These are phyloP conservation scores for Xylariales sp. DNA, from an alignment of 2,329 filamentous ascomycete species.

Conservation along the genomic window DNA sequence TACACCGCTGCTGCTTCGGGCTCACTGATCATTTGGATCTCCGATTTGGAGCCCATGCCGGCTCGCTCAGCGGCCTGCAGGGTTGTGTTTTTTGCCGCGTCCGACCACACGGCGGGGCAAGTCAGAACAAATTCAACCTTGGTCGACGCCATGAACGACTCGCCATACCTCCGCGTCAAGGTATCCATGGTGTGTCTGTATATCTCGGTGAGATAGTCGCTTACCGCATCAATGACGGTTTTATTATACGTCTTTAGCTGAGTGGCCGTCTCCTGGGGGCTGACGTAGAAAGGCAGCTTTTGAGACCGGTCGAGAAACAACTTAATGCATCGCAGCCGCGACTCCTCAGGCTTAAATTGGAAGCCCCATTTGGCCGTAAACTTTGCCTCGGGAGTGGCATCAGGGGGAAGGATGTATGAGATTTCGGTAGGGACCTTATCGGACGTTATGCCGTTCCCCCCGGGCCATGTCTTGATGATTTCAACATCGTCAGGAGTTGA, in stretches of 20 bases:
- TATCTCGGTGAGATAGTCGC: conserved; percentile 81
- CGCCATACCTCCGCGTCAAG: conserved; percentile 77
- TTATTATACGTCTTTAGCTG: conserved; percentile 80
- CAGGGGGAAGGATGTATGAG: conserved; percentile 64
- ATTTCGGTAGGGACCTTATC: conserved; percentile 89
- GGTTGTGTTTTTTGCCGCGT: conserved; percentile 86
- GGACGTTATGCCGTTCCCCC: conserved; percentile 86
- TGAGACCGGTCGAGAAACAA: conserved; percentile 84
- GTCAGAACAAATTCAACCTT: conserved; percentile 84
- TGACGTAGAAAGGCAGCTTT: conserved; percentile 84
- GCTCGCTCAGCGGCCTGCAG: conserved; percentile 80
- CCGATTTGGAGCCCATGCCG: conserved; percentile 77
- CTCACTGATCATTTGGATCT: conserved; percentile 83
- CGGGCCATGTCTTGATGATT: conserved; percentile 87
- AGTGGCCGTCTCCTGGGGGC: conserved; percentile 79
- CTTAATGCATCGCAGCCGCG: conserved; percentile 83
- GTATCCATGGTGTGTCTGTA: conserved; percentile 84
- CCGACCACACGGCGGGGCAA: conserved; percentile 86
- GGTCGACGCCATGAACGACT: conserved; percentile 80
- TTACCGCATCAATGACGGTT: conserved; percentile 82
- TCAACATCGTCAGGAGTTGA: conserved; percentile 83
- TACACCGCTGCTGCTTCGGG: conserved; percentile 84
- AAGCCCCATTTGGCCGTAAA: conserved; percentile 80
- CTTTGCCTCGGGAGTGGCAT: conserved; percentile 53
- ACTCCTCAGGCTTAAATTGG: conserved; percentile 82